Percentiles rank a stretch among this genome's conserved stretches.
These are phyloP conservation scores for Aureobasidium mangrovei DNA, from an alignment of 2,329 filamentous ascomycete species.

Conservation along the genomic window DNA sequence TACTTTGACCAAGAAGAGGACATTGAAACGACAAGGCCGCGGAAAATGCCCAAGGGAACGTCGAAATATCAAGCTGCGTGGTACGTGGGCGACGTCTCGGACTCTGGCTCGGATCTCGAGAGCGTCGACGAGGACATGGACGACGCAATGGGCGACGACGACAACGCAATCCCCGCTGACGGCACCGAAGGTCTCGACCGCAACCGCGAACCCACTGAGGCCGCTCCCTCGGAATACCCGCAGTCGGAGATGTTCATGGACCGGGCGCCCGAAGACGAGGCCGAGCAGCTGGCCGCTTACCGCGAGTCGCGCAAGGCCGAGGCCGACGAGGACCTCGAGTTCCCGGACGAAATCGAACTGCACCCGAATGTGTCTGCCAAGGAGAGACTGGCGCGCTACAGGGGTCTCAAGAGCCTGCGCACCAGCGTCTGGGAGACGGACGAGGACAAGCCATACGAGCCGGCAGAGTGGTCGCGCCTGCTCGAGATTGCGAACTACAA, in stretches of 20 bases:
- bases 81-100: slow-evolving; percentile 76
- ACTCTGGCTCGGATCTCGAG: slow-evolving; percentile 77
- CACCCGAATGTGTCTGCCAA: slow-evolving; percentile 77
- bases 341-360: slow-evolving; percentile 94
- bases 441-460: slow-evolving; percentile 79
- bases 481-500: slow-evolving; percentile 87
- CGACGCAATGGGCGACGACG: slow-evolving; percentile 35
- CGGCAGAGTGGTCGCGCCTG: slow-evolving; percentile 79
- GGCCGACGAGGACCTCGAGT: slow-evolving; percentile 83
- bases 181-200: slow-evolving; percentile 60
- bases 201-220: slow-evolving; percentile 48
- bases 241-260: slow-evolving; percentile 88
- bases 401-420: slow-evolving; percentile 84
- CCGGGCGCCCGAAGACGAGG: slow-evolving; percentile 71
- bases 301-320: slow-evolving; percentile 69
- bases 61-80: slow-evolving; percentile 91
- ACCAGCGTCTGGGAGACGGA: slow-evolving; percentile 82
- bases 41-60: slow-evolving; percentile 77
- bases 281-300: slow-evolving; percentile 72
- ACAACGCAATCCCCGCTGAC: slow-evolving; percentile 60
- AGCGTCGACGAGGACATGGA: slow-evolving; percentile 51
- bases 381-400: slow-evolving; percentile 76
- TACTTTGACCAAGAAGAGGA: slow-evolving; percentile 84
- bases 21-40: slow-evolving; percentile 53
- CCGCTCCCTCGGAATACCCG: slow-evolving; percentile 73